Conservation (phyloP, 495 filamentous ascomycete genomes). For the Paragyromitra xinjiangensis region DNA sequence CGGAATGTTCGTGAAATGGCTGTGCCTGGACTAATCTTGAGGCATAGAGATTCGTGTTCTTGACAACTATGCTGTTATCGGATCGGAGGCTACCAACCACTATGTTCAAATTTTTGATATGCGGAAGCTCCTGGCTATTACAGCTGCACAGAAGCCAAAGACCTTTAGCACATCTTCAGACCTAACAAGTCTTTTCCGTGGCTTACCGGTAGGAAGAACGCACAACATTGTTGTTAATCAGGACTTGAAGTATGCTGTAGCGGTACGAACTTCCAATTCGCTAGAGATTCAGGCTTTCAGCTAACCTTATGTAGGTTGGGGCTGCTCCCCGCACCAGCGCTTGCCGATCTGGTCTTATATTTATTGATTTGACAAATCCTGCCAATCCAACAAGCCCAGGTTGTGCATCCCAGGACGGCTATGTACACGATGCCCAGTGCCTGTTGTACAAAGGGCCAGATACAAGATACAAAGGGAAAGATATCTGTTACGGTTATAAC, state of each 20-base stretch:
- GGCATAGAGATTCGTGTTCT: conserved; percentile 61
- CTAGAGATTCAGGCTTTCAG: neutral
- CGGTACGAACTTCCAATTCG: conserved; percentile 58
- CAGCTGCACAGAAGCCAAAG: conserved; percentile 50
- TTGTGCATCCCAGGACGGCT: conserved; percentile 66
- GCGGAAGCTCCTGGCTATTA: conserved; percentile 44
- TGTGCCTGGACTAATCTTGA: neutral
- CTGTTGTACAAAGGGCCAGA: conserved; percentile 68
- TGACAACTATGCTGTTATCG: conserved; percentile 64
- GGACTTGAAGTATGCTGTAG: conserved; percentile 64
- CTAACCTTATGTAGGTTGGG: conserved; percentile 41
- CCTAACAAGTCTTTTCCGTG: conserved; percentile 51
- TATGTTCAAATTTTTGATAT: conserved; percentile 67
- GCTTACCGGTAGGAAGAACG: conserved; percentile 62
- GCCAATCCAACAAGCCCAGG: conserved; percentile 64
- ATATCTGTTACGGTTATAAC: conserved; percentile 72
- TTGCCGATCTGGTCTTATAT: conserved; percentile 65
- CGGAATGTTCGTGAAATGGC: neutral
- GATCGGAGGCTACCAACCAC: conserved; percentile 63
- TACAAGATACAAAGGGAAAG: conserved; percentile 63
- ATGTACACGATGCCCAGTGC: conserved; percentile 71
- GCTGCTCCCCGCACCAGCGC: conserved; percentile 61
- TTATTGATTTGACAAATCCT: conserved; percentile 65
- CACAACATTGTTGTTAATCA: conserved; percentile 67
- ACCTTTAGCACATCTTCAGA: conserved; percentile 59